Conservation (phyloP, 768 basidiomycete species). For the Mycena pura region DNA sequence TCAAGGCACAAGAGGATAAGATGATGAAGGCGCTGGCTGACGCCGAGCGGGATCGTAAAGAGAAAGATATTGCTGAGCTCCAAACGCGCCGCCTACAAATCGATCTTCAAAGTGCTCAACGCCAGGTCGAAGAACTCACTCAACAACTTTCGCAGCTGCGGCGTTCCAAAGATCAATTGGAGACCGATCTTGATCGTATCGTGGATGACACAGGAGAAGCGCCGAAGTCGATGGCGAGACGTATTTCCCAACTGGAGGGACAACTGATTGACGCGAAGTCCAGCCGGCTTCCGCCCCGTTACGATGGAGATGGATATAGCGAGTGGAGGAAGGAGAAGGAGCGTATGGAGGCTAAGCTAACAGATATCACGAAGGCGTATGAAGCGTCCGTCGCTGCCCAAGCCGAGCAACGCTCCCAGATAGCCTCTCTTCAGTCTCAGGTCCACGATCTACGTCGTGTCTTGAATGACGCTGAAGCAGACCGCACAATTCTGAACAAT, state of each 20-base stretch:
- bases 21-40: slow-evolving; percentile 61
- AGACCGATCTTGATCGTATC: slow-evolving; percentile 69
- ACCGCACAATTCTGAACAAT: slow-evolving; percentile 78
- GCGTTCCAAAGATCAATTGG: slow-evolving; percentile 69
- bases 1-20: slow-evolving; percentile 66
- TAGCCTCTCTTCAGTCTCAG: slow-evolving; percentile 84
- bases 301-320: slow-evolving; percentile 63
- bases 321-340: slow-evolving; percentile 92
- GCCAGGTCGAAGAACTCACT: slow-evolving; percentile 61
- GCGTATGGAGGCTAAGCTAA: slow-evolving; percentile 83
- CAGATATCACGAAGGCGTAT: slow-evolving; percentile 75
- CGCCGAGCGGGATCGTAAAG: slow-evolving; percentile 70
- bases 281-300: slow-evolving; percentile 59
- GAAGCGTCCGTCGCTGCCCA: slow-evolving; percentile 75
- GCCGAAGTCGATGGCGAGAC: slow-evolving; percentile 60
- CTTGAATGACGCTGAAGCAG: slow-evolving; percentile 86
- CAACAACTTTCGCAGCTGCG: slow-evolving; percentile 61
- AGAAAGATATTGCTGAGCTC: slow-evolving; percentile 70
- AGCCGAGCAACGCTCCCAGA: slow-evolving; percentile 83
- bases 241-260: slow-evolving; percentile 66
- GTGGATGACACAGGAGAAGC: slow-evolving; percentile 62
- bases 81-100: slow-evolving; percentile 64
- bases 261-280: slow-evolving; percentile 65
- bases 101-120: slow-evolving; percentile 61
- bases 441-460: slow-evolving; percentile 83